phyloP scores from a whole-genome alignment of 306 rosid species.

The Quercus variabilis region DNA sequence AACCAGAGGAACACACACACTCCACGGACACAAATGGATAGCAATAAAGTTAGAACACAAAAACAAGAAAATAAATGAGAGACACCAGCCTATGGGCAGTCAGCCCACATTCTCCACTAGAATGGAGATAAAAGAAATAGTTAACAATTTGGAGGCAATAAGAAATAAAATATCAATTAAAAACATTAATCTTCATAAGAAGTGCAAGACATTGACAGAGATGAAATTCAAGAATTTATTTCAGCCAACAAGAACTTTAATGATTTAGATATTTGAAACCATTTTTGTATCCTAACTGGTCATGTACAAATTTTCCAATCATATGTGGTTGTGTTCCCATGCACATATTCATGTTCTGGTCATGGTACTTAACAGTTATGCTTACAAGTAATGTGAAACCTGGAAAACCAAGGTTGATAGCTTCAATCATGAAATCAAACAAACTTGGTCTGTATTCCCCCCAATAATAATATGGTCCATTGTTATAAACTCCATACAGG shows the following conservation, averaged over 20 bases:
- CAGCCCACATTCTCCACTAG: background rate
- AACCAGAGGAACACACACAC: background rate
- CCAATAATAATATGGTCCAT: background rate
- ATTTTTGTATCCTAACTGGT: no score
- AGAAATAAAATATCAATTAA: background rate
- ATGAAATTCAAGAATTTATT: background rate
- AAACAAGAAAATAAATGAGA: background rate
- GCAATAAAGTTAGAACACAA: background rate
- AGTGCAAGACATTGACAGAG: background rate
- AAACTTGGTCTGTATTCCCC: background rate
- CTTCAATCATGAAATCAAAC: background rate
- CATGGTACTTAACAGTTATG: background rate
- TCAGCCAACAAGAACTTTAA: background rate
- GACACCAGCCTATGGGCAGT: background rate
- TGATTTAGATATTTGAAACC: no score
- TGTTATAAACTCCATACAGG: background rate
- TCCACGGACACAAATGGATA: background rate
- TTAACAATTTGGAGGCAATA: background rate
- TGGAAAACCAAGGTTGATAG: background rate
- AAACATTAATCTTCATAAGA: background rate
- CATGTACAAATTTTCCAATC: no score
- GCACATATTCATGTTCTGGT: background rate
- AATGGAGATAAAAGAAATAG: background rate
- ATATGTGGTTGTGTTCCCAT: no score
- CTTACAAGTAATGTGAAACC: background rate